Conservation (phyloP, 2,329 filamentous ascomycete genomes). For the Dactylellina haptotyla region DNA sequence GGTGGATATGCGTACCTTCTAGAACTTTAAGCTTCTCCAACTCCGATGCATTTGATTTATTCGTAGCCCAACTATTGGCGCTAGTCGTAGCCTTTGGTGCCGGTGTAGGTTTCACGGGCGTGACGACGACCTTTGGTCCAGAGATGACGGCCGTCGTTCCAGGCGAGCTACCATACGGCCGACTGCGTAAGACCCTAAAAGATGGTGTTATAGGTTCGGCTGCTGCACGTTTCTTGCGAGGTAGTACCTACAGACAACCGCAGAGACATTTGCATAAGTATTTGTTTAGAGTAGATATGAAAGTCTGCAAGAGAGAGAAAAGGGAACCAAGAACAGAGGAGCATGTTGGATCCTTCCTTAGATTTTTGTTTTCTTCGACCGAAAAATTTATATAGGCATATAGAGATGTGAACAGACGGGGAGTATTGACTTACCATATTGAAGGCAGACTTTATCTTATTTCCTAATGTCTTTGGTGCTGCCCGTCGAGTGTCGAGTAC, state of each 20-base stretch:
- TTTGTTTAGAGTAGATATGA: not conserved
- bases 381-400: not conserved
- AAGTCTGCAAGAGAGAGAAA: not conserved
- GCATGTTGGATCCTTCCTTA: slow-evolving; percentile 33
- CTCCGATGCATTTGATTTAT: not conserved
- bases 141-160: no score
- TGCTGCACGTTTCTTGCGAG: slow-evolving; percentile 20
- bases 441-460: slow-evolving; percentile 21
- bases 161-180: not conserved
- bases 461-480: slow-evolving; percentile 18
- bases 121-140: no score
- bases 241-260: slow-evolving; percentile 21
- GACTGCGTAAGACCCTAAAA: slow-evolving; percentile 27
- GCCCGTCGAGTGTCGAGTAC: not conserved
- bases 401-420: not conserved
- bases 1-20: slow-evolving; percentile 27
- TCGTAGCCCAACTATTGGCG: not conserved
- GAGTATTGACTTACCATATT: slow-evolving; percentile 30
- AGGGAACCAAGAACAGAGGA: not conserved
- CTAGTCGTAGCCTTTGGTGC: not conserved
- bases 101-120: not conserved
- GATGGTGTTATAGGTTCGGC: slow-evolving; percentile 11
- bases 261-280: slow-evolving; percentile 12
- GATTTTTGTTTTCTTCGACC: not conserved
- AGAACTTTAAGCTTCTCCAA: slow-evolving; percentile 17